Percentiles rank a stretch among this genome's conserved stretches.
Conservation (phyloP, 1,284 basidiomycete genomes). For the Boletellus deceptivus region DNA sequence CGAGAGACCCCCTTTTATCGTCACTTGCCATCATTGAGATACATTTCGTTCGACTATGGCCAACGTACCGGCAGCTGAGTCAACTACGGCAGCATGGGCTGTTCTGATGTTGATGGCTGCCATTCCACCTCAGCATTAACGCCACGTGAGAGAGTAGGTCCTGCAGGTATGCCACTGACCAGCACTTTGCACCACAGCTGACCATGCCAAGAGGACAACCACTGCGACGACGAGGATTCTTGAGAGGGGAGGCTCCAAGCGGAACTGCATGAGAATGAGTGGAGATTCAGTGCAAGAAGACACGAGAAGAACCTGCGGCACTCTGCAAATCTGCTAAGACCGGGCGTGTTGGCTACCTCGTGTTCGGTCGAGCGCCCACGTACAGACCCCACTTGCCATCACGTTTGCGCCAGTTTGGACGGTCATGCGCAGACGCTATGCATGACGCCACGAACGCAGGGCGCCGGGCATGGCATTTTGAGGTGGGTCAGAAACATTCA, state of each 20-base stretch:
- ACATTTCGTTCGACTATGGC: not conserved
- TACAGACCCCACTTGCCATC: too few relatives aligned
- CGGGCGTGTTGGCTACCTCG: too few relatives aligned
- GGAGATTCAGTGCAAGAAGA: not conserved
- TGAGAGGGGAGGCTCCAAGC: not conserved
- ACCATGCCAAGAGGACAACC: constrained; percentile 6
- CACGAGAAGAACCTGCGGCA: not conserved
- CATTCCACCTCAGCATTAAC: not conserved
- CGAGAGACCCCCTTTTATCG: not conserved
- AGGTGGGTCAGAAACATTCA: too few relatives aligned
- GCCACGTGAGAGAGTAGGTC: too few relatives aligned
- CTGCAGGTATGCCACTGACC: constrained; percentile 8
- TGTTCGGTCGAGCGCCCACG: too few relatives aligned
- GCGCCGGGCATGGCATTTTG: too few relatives aligned
- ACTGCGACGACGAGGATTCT: not conserved
- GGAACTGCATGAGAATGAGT: constrained; percentile 5
- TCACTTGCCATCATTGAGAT: not conserved
- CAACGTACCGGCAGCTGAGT: constrained; percentile 3
- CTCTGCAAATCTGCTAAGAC: not conserved
- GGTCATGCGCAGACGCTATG: too few relatives aligned
- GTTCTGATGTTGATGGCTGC: constrained; percentile 7
- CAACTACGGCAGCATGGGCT: not conserved
- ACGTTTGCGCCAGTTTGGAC: too few relatives aligned
- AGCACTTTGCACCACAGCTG: constrained; percentile 9
- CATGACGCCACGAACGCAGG: too few relatives aligned